Conservation (phyloP, 2,329 filamentous ascomycete genomes). For the Ophiocordyceps camponoti-floridani region DNA sequence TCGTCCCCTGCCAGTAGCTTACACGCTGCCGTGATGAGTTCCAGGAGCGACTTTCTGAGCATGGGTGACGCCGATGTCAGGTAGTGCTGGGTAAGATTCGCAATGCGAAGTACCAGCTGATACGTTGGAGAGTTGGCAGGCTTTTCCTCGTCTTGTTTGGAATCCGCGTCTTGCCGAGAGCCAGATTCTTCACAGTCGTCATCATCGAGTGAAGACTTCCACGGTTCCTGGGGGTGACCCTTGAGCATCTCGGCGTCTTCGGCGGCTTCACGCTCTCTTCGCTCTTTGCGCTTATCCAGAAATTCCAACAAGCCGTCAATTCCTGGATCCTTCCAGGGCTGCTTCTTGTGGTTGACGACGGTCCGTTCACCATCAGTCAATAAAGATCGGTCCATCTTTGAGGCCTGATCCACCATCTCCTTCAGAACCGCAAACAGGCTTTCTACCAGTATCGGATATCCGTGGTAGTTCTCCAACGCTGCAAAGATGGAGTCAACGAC, state of each 20-base stretch:
- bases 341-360: slow-evolving; percentile 24
- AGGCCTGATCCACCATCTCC: slow-evolving; percentile 69
- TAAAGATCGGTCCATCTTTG: slow-evolving; percentile 35
- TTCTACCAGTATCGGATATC: slow-evolving; percentile 74
- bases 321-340: slow-evolving; percentile 11
- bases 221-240: slow-evolving; percentile 16
- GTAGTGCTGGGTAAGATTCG: slow-evolving; percentile 74
- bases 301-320: slow-evolving; percentile 33
- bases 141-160: slow-evolving; percentile 25
- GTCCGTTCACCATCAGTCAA: slow-evolving; percentile 20
- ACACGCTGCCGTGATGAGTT: slow-evolving; percentile 55
- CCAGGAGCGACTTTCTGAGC: slow-evolving; percentile 61
- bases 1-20: slow-evolving; percentile 59
- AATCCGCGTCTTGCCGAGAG: slow-evolving; percentile 12
- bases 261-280: slow-evolving; percentile 15
- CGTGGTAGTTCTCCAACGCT: slow-evolving; percentile 86
- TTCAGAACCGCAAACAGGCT: slow-evolving; percentile 67
- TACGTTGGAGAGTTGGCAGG: slow-evolving; percentile 63
- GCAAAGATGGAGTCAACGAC: slow-evolving; percentile 82
- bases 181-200: slow-evolving; percentile 13
- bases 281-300: slow-evolving; percentile 37
- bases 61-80: slow-evolving; percentile 69
- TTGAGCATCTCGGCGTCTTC: slow-evolving; percentile 14
- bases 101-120: slow-evolving; percentile 63
- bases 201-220: slow-evolving; percentile 9